phyloP scores from a whole-genome alignment of 2,329 filamentous ascomycete genomes.

The Pezicula carpinea region DNA sequence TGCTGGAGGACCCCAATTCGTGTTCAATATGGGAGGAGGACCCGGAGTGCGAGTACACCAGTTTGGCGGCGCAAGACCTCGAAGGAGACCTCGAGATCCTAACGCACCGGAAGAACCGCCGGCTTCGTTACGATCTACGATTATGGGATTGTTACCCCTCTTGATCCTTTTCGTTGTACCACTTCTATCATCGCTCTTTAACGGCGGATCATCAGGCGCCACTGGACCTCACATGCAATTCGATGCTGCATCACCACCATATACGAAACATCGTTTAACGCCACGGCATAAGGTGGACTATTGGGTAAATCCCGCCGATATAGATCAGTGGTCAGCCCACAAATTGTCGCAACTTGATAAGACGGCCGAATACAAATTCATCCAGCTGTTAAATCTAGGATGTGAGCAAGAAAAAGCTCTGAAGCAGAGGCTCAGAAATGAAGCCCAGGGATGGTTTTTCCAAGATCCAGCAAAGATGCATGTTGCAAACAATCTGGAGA shows the following conservation, averaged over 20 bases:
- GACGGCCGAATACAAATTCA: conserved; percentile 68
- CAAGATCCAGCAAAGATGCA: conserved; percentile 57
- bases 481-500: conserved; percentile 44
- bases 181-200: conserved; percentile 75
- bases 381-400: conserved; percentile 60
- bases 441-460: conserved; percentile 68
- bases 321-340: conserved; percentile 62
- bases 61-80: conserved; percentile 77
- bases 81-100: conserved; percentile 67
- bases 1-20: conserved; percentile 79
- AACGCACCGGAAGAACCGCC: conserved; percentile 46
- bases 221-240: conserved; percentile 71
- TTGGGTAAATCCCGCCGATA: conserved; percentile 76
- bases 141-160: conserved; percentile 79
- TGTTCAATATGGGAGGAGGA: conserved; percentile 91
- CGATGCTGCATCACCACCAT: conserved; percentile 63
- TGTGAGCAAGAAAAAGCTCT: conserved; percentile 71
- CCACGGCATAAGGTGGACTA: conserved; percentile 72
- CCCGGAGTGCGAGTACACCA: conserved; percentile 92
- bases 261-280: conserved; percentile 70
- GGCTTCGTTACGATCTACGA: conserved; percentile 43
- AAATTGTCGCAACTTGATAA: conserved; percentile 74
- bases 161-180: conserved; percentile 85
- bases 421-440: conserved; percentile 50
- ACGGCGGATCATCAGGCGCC: conserved; percentile 44